phyloP scores from a whole-genome alignment of 352 stramenopile species.

The Globisporangium splendens region DNA sequence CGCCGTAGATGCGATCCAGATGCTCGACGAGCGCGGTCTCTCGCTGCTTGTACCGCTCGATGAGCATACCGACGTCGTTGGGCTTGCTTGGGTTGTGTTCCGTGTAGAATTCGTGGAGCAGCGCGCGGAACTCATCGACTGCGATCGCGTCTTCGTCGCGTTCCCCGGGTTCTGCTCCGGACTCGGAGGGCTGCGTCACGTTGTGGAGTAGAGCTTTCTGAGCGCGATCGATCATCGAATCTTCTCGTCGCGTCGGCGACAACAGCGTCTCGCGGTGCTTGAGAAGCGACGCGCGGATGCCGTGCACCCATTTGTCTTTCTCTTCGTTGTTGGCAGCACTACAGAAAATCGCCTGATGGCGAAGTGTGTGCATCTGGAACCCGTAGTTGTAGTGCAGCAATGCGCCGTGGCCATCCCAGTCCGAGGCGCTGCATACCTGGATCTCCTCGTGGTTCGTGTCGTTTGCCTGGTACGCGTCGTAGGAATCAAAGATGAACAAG shows the following conservation, averaged over 20 bases:
- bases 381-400: slow-evolving; percentile 70
- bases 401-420: slow-evolving; percentile 60
- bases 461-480: slow-evolving; percentile 30
- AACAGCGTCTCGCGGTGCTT: slow-evolving; percentile 29
- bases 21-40: slow-evolving; percentile 56
- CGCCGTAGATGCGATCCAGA: slow-evolving; percentile 68
- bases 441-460: slow-evolving; percentile 19
- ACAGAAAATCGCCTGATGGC: slow-evolving; percentile 55
- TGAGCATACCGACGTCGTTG: slow-evolving; percentile 50
- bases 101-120: slow-evolving; percentile 50
- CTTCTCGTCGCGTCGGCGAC: slow-evolving; percentile 23
- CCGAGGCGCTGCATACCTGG: slow-evolving; percentile 37
- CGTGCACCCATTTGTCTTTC: slow-evolving; percentile 61
- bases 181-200: neutral
- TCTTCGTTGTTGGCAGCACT: slow-evolving; percentile 58
- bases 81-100: slow-evolving; percentile 63
- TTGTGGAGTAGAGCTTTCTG: slow-evolving; percentile 13
- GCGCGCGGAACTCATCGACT: slow-evolving; percentile 20
- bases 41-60: slow-evolving; percentile 42
- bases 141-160: slow-evolving; percentile 8
- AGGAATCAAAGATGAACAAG: slow-evolving; percentile 38
- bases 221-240: slow-evolving; percentile 21
- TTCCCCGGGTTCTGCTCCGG: neutral
- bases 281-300: slow-evolving; percentile 51
- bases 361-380: slow-evolving; percentile 62